Conservation (phyloP, 495 filamentous ascomycete species). For the Articulospora tetracladia region DNA sequence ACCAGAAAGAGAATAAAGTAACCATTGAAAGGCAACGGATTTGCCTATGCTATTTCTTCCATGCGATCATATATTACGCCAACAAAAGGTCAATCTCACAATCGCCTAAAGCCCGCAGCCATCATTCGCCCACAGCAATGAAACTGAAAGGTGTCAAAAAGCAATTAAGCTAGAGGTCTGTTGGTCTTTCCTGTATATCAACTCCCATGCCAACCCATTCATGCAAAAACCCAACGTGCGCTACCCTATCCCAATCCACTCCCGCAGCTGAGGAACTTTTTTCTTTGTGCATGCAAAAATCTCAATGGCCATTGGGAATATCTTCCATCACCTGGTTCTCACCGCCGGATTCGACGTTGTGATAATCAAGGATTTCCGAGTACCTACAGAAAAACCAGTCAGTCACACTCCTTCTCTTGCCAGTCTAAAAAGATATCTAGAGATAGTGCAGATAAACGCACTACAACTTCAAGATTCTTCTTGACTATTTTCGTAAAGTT, state of each 20-base stretch:
- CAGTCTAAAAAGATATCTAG: constrained; percentile 1
- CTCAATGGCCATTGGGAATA: constrained; percentile 11
- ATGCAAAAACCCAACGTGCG: neutral
- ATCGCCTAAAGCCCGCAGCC: no score
- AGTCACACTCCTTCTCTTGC: constrained; percentile 23
- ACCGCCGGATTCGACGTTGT: constrained; percentile 59
- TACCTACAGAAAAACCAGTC: constrained; percentile 62
- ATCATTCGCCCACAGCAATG: no score
- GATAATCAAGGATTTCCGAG: constrained; percentile 98
- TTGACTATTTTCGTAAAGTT: constrained; percentile 25
- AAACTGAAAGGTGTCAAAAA: no score
- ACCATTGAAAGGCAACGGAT: no score
- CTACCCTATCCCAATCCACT: neutral
- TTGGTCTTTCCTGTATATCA: no score
- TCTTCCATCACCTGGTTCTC: constrained; percentile 19
- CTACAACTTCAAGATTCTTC: constrained; percentile 14
- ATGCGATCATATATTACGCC: constrained; percentile 6
- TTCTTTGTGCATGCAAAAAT: neutral
- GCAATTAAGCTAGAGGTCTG: no score
- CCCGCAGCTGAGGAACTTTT: neutral
- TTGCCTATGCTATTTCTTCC: neutral
- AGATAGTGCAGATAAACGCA: constrained; percentile 11
- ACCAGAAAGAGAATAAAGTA: no score
- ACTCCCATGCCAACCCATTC: no score
- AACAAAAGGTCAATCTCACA: neutral